Evolutionary conservation across 1,284 basidiomycete genomes (phyloP), one percentile per base, ranked within the genome.

Genomic region (Cutaneotrichosporon sp.): DNA sequence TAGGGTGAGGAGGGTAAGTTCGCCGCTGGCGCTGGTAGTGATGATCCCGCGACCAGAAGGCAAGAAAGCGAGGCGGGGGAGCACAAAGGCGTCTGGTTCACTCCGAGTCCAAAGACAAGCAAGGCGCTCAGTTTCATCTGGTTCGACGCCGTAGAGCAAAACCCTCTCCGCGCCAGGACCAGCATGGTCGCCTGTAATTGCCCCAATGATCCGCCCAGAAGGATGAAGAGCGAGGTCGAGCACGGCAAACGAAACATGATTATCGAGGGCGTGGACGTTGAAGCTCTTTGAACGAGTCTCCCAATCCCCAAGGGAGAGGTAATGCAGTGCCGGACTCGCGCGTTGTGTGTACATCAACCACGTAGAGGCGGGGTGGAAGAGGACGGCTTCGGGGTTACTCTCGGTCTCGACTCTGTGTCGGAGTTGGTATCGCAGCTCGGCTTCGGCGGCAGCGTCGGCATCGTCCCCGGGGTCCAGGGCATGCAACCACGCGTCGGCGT

Each of bases 211-310:
- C 40, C 70, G 70, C 0, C 76, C 76, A 1, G 70, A 72, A 0
- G 81, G 81, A 63, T 82, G 78, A 2, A 81, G 58, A 0, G 76
- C 75, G 61, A 82, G 64, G 67, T 83, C 91, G 86, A 83, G 91
- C 76, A 75, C 90, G 85, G 66, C 90, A 84, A 82, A 82, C 22
- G 76, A 78, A 47, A 80, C 70, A 62, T 80, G 79, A 14, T 71
- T 74, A 62, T 80, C 78, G 62, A 75, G 66, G 8, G 79, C 75
- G 51, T 78, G 75, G 10, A 75, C 72, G 62, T 81, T 81, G 73
- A 81, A 80, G 34, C 68, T 71, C 64, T 79, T 81, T 5, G 68
- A 71, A 1, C 13, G 53, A 0, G 49, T 64, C 11, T 55, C 22
- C 40, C 59, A 57, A 14, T 10, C 30, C 18, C 57, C 26, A 52